Evolutionary conservation across 352 stramenopile genomes (phyloP), one percentile per base, ranked within the genome.

Genomic region (Achlya hypogyna): DNA sequence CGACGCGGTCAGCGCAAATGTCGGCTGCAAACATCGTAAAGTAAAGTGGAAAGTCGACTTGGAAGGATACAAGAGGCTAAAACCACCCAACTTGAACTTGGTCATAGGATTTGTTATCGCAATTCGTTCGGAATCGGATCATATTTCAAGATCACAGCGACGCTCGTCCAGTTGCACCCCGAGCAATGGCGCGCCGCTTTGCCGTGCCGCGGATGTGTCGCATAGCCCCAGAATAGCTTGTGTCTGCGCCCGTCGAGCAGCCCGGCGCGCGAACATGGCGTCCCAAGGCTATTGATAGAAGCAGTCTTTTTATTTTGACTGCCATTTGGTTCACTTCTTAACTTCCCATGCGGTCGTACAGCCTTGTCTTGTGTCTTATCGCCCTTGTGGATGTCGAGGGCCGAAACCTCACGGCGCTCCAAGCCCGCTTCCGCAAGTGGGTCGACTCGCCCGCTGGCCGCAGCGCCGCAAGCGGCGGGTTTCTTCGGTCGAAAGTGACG

Each of bases 1-100:
- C 93, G 47, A 98, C 91, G 42, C 78, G 78, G 35, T 77, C 82
- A n/a, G 42, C 53, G 53, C 79, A 80, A 23, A 69, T 79, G 59
- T 87, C 77, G 29, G 68, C 63, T 47, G 77, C 72, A 70, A 93
- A 93, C 29, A 86, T 76, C 34, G 49, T 16, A 54, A 54, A 54
- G 6, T 54, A 14, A 6, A 54, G 6, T 34, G 6, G 6, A 16
- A 6, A 6, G 6, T 6, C 6, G 6, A 6, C 34, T 16, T 14
- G 34, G 6, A 6, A 14, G 34, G 34, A 42, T 42, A 42, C 34
- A 16, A 16, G 34, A 42, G 34, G 34, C 6, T 42, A 42, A 42
- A 42, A 6, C 6, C 34, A 42, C 34, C 6, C 34, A 42, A 42
- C 34, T 42, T 14, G 6, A 16, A 14, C 34, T 42, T 42, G 34